Percentiles rank a stretch among this genome's conserved stretches.
Conservation (phyloP, 495 filamentous ascomycete species). For the Podospora anserina region DNA sequence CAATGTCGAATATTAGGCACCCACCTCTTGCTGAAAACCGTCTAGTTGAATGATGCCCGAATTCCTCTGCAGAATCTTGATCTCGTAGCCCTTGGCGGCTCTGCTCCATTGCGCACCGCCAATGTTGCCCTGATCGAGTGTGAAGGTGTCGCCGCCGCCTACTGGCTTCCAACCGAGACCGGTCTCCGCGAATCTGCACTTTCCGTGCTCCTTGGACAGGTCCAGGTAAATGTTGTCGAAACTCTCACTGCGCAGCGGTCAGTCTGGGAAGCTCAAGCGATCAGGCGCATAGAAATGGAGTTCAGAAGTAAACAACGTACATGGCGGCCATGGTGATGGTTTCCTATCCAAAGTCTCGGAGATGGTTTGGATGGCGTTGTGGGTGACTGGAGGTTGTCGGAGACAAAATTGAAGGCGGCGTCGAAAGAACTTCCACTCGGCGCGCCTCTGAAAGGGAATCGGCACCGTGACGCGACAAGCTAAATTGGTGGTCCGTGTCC, state of each 20-base stretch:
- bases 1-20: neutral
- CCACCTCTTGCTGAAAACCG: constrained; percentile 88
- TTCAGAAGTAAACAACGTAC: constrained; percentile 13
- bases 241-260: constrained; percentile 57
- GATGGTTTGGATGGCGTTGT: constrained; percentile 1
- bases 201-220: constrained; percentile 82
- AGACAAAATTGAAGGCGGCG: neutral
- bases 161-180: constrained; percentile 93
- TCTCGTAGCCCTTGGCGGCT: constrained; percentile 85
- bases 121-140: constrained; percentile 78
- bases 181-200: constrained; percentile 87
- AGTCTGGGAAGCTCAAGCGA: neutral
- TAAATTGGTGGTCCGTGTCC: constrained; percentile 16
- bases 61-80: constrained; percentile 80
- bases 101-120: constrained; percentile 89
- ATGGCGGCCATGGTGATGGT: constrained; percentile 17
- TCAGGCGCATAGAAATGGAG: neutral
- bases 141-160: constrained; percentile 84
- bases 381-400: neutral
- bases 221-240: constrained; percentile 97
- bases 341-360: neutral
- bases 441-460: neutral
- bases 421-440: constrained; percentile 4
- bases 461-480: constrained; percentile 17
- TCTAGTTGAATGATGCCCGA: constrained; percentile 90